These are phyloP conservation scores for Leccinum rimulosum DNA, from an alignment of 768 basidiomycete genomes.

Conservation along the genomic window DNA sequence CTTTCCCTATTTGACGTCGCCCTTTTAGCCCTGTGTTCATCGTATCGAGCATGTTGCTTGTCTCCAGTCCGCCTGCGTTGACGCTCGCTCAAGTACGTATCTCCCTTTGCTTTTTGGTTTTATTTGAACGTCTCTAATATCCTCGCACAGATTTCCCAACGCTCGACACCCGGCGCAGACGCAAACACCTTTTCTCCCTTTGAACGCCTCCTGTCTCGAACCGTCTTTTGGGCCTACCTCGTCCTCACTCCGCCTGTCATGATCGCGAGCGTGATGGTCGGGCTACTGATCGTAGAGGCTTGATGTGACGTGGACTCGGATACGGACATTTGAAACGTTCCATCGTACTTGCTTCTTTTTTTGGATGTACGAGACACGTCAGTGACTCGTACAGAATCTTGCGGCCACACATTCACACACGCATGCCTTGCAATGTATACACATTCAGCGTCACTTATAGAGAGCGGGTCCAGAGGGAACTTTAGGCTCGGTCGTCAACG, in stretches of 20 bases:
- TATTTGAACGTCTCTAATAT: not conserved
- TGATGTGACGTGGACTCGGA: not conserved
- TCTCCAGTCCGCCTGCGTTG: constrained; percentile 79
- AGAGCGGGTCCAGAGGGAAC: not conserved
- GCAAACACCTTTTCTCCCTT: constrained; percentile 40
- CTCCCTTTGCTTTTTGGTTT: not conserved
- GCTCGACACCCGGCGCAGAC: not conserved
- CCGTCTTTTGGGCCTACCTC: constrained; percentile 93
- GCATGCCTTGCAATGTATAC: not conserved
- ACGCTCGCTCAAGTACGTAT: constrained; percentile 56
- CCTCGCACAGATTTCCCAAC: constrained; percentile 21
- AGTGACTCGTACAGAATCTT: not conserved
- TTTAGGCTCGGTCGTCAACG: not conserved
- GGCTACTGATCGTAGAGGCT: constrained; percentile 57
- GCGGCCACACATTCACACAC: not conserved
- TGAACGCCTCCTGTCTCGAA: constrained; percentile 85
- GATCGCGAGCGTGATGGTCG: constrained; percentile 72
- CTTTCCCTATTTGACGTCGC: not conserved
- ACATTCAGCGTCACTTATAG: not conserved
- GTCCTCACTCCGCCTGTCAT: constrained; percentile 85
- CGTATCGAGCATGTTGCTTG: constrained; percentile 77
- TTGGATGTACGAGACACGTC: not conserved
- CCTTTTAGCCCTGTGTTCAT: constrained; percentile 71
- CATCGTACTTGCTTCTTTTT: not conserved
- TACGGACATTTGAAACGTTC: not conserved